Percentiles rank a stretch among this genome's conserved stretches.
These are phyloP conservation scores for Kitagawia praeruptora DNA, from an alignment of 129 eudicot genomes.

Conservation along the genomic window DNA sequence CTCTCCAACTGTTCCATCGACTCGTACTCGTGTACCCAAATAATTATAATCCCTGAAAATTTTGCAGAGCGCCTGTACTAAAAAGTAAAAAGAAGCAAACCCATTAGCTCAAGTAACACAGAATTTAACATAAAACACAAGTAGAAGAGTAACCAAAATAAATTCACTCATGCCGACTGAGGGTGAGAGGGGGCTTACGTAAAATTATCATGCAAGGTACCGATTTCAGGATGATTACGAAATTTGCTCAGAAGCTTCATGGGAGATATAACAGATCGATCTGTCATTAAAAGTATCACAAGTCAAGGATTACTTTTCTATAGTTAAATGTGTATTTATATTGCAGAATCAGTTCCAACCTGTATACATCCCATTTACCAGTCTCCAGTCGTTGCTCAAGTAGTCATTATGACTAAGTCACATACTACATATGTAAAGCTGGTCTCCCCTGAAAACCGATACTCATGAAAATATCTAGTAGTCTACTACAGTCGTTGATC, in stretches of 20 bases:
- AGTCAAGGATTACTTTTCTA: background rate
- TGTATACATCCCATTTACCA: conserved; percentile 28
- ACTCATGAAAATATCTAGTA: too few species aligned
- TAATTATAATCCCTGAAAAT: conserved; percentile 60
- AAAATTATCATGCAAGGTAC: conserved; percentile 80
- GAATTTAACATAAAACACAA: background rate
- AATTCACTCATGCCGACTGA: background rate
- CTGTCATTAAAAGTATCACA: conserved; percentile 31
- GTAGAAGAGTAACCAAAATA: background rate
- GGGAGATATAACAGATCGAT: conserved; percentile 69
- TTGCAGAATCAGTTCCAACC: conserved; percentile 26
- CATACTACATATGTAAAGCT: too few species aligned
- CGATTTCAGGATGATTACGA: conserved; percentile 70
- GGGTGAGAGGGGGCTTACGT: conserved; percentile 39
- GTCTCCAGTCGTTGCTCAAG: too few species aligned
- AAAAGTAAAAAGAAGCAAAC: conserved; percentile 9
- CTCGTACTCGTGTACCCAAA: conserved; percentile 70
- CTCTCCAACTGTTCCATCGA: conserved; percentile 93
- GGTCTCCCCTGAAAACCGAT: too few species aligned
- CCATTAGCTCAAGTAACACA: background rate
- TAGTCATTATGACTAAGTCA: too few species aligned
- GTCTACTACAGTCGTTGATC: too few species aligned
- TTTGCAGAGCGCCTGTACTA: conserved; percentile 52
- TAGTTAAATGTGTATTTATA: background rate
- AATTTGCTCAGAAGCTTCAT: conserved; percentile 56